Evolutionary conservation across 2,329 filamentous ascomycete species (phyloP).

Genomic region (Botrytis fabae): DNA sequence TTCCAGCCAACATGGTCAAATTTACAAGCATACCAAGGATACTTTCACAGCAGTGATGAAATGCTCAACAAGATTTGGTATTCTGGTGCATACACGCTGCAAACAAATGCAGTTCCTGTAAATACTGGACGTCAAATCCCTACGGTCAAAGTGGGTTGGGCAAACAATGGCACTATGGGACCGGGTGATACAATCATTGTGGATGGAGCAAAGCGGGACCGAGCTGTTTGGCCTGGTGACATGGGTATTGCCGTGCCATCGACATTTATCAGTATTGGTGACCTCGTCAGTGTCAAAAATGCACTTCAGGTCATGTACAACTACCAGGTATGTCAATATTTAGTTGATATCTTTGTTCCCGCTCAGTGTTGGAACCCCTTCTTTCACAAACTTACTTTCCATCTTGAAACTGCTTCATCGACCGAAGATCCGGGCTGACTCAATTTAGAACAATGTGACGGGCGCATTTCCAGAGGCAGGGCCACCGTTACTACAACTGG

Average conservation of each 20-base stretch:
- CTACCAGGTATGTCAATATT: constrained; percentile 44
- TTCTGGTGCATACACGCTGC: constrained; percentile 49
- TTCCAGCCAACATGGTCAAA: constrained; percentile 48
- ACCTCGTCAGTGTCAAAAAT: constrained; percentile 53
- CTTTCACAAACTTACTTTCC: not conserved
- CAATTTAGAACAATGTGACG: constrained; percentile 28
- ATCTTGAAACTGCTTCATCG: not conserved
- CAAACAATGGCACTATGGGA: constrained; percentile 43
- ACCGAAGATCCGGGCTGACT: not conserved
- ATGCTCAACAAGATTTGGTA: constrained; percentile 57
- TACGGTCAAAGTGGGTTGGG: constrained; percentile 38
- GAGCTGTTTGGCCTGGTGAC: constrained; percentile 62
- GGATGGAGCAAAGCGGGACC: constrained; percentile 61
- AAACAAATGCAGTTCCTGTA: constrained; percentile 38
- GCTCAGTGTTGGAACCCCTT: not conserved
- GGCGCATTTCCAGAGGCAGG: constrained; percentile 37
- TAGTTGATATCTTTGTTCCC: not conserved
- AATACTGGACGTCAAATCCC: constrained; percentile 41
- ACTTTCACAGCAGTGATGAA: constrained; percentile 52
- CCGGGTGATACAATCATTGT: constrained; percentile 40
- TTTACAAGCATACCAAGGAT: constrained; percentile 52
- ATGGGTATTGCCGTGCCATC: constrained; percentile 56
- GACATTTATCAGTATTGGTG: constrained; percentile 54
- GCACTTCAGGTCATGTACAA: constrained; percentile 43
- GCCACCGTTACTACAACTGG: constrained; percentile 31